Percentiles rank a stretch among this genome's conserved stretches.
These are phyloP conservation scores for Parietaria judaica DNA, from an alignment of 306 rosid species.

Conservation along the genomic window DNA sequence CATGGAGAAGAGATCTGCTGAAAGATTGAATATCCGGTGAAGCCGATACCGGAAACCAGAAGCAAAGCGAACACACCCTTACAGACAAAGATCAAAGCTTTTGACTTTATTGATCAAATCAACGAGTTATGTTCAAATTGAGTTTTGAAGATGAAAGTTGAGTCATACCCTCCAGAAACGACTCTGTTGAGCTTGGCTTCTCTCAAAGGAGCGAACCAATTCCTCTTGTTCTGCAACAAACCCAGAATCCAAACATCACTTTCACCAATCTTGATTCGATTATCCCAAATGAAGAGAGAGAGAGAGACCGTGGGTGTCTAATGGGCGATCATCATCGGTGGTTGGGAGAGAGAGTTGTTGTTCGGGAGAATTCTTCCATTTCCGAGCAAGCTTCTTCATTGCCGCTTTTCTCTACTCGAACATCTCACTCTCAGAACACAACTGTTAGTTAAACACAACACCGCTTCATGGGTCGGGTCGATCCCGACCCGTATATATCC, in stretches of 20 bases:
- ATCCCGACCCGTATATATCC: no score
- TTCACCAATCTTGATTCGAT: not conserved
- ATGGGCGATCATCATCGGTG: slow-evolving; percentile 52
- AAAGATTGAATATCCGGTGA: slow-evolving; percentile 63
- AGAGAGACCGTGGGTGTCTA: slow-evolving; percentile 56
- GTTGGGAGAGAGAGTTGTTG: slow-evolving; percentile 57
- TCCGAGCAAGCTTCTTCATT: slow-evolving; percentile 63
- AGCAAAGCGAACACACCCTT: slow-evolving; percentile 69
- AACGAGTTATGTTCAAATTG: not conserved
- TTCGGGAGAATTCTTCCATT: slow-evolving; percentile 33
- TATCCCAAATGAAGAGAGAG: not conserved
- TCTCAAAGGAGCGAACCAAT: slow-evolving; percentile 61
- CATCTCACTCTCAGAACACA: no score
- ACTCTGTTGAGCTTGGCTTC: slow-evolving; percentile 52
- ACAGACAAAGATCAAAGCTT: not conserved
- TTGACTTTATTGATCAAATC: not conserved
- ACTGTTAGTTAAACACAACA: no score
- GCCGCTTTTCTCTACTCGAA: not conserved
- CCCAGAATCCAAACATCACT: not conserved
- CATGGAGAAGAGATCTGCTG: slow-evolving; percentile 74
- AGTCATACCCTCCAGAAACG: slow-evolving; percentile 70
- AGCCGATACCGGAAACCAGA: slow-evolving; percentile 44
- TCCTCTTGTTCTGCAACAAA: slow-evolving; percentile 66
- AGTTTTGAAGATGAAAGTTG: not conserved
- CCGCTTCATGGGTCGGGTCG: no score